Conservation (phyloP, 179 eudicot genomes). For the Drosera spatulata region DNA sequence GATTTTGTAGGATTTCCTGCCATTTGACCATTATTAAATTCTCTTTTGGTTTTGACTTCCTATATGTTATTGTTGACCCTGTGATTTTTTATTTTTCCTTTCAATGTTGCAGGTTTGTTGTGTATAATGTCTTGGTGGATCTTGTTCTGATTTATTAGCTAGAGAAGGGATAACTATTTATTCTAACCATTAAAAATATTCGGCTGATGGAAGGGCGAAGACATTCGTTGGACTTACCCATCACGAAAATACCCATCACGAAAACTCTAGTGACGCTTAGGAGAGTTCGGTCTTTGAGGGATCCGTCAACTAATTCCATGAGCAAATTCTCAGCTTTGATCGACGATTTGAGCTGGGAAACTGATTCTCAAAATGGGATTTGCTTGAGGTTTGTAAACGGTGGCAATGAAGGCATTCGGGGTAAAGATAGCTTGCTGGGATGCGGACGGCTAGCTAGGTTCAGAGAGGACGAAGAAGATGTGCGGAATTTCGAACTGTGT, state of each 20-base stretch:
- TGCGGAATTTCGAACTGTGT: slow-evolving; percentile 17
- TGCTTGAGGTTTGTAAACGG: slow-evolving; percentile 52
- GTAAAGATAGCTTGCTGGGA: slow-evolving; percentile 17
- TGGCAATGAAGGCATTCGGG: slow-evolving; percentile 16
- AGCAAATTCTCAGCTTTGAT: slow-evolving; percentile 49
- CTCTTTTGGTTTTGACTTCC: background rate
- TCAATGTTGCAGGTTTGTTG: slow-evolving; percentile 1
- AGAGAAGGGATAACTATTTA: background rate
- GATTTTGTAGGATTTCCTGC: background rate
- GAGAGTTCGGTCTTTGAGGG: slow-evolving; percentile 92
- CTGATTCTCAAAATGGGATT: slow-evolving; percentile 62
- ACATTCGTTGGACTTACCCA: slow-evolving; percentile 87
- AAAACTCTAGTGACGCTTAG: slow-evolving; percentile 72
- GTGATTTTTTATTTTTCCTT: slow-evolving; percentile 1
- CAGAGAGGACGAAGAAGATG: slow-evolving; percentile 26
- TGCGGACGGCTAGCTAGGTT: slow-evolving; percentile 22
- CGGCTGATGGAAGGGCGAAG: slow-evolving; percentile 72
- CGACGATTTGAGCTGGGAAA: slow-evolving; percentile 80
- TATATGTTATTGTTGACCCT: background rate
- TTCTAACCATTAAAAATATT: background rate
- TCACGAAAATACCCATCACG: slow-evolving; percentile 76
- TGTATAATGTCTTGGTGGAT: background rate
- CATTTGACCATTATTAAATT: background rate
- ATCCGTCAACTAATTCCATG: slow-evolving; percentile 82
- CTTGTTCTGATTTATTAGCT: slow-evolving; percentile 1